Conservation (phyloP, 1,284 basidiomycete species). For the Ustanciosporium gigantosporum region DNA sequence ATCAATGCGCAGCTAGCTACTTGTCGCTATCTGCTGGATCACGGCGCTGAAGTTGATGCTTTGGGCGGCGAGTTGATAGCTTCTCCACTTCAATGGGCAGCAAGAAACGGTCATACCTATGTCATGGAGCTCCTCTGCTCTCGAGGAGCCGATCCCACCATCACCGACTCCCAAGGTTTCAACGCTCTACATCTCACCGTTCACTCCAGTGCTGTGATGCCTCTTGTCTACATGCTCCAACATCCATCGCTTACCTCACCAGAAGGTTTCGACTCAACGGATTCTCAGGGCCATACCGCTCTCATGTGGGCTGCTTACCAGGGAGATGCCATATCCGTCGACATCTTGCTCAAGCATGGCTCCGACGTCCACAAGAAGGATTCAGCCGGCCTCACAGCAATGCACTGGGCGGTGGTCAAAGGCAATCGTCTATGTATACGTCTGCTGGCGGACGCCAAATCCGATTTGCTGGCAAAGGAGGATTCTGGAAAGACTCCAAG, state of each 20-base stretch:
- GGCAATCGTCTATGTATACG: slow-evolving; percentile 84
- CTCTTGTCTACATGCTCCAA: slow-evolving; percentile 77
- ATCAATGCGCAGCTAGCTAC: slow-evolving; percentile 76
- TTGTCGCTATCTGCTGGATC: slow-evolving; percentile 70
- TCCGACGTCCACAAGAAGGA: slow-evolving; percentile 78
- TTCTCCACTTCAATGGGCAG: slow-evolving; percentile 97
- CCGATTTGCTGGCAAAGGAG: slow-evolving; percentile 79
- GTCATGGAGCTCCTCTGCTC: slow-evolving; percentile 86
- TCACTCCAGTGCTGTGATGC: slow-evolving; percentile 91
- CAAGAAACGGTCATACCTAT: slow-evolving; percentile 90
- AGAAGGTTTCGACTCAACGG: slow-evolving; percentile 61
- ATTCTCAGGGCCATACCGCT: slow-evolving; percentile 88
- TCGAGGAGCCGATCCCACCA: slow-evolving; percentile 87
- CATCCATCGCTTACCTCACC: slow-evolving; percentile 70
- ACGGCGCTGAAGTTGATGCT: slow-evolving; percentile 93
- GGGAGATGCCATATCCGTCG: slow-evolving; percentile 92
- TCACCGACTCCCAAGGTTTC: slow-evolving; percentile 91
- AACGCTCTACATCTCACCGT: slow-evolving; percentile 93
- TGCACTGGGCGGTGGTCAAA: slow-evolving; percentile 99
- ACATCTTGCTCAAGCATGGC: slow-evolving; percentile 84
- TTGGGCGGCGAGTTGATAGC: slow-evolving; percentile 92
- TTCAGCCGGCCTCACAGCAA: slow-evolving; percentile 79
- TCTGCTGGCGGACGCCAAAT: slow-evolving; percentile 80
- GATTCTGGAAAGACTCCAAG: slow-evolving; percentile 82
- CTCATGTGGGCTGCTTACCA: slow-evolving; percentile 99